These are phyloP conservation scores for Phylloporus arenicola DNA, from an alignment of 768 basidiomycete species.

Conservation along the genomic window DNA sequence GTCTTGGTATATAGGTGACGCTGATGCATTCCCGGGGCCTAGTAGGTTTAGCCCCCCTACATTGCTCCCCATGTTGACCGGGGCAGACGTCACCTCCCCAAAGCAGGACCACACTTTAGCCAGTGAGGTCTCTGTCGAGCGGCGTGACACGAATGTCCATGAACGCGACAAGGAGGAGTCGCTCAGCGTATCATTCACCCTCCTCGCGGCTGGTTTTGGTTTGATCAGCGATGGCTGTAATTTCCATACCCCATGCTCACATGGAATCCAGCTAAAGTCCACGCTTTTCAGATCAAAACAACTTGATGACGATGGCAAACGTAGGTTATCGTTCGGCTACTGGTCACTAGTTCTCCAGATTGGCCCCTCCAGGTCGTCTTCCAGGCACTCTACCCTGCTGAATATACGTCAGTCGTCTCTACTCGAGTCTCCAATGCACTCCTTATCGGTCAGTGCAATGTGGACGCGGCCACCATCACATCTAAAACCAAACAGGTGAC, in stretches of 20 bases:
- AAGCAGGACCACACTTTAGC: not conserved
- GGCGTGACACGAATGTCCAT: constrained; percentile 12
- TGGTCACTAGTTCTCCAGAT: too few relatives aligned
- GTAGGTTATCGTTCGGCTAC: too few relatives aligned
- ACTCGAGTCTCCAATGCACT: constrained; percentile 69
- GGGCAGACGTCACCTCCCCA: not conserved
- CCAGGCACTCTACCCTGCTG: constrained; percentile 53
- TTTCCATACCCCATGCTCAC: constrained; percentile 8
- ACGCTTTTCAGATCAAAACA: constrained; percentile 51
- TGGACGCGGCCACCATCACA: not conserved
- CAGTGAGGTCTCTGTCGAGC: not conserved
- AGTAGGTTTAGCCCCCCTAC: not conserved
- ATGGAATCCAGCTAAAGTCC: constrained; percentile 1
- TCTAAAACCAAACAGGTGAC: constrained; percentile 37
- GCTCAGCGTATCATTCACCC: constrained; percentile 56
- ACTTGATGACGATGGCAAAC: constrained; percentile 25
- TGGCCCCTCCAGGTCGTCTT: constrained; percentile 47
- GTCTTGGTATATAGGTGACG: not conserved
- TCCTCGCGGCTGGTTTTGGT: constrained; percentile 58
- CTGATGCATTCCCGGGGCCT: not conserved
- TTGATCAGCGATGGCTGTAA: constrained; percentile 59
- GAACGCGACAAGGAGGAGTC: constrained; percentile 32
- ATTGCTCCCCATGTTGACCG: not conserved
- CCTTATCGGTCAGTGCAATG: constrained; percentile 49
- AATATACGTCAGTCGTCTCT: constrained; percentile 55